Percentiles rank a stretch among this genome's conserved stretches.
phyloP scores from a whole-genome alignment of 148 eudicot species.

The Salicornia ramosissima region DNA sequence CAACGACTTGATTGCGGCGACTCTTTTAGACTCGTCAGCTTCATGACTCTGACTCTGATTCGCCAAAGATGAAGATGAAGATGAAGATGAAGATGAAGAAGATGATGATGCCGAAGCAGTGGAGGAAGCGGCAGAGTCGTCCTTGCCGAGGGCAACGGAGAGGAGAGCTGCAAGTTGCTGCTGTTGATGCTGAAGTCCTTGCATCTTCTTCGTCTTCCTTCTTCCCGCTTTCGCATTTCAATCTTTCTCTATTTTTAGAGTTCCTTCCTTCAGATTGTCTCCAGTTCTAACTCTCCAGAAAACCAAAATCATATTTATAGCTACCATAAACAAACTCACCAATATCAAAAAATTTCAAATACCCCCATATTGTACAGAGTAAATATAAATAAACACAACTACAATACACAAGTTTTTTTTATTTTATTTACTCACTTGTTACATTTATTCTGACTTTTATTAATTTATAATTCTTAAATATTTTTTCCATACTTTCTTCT shows the following conservation, averaged over 20 bases:
- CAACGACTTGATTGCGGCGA: conserved; percentile 62
- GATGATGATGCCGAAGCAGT: conserved; percentile 19
- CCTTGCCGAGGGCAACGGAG: conserved; percentile 29
- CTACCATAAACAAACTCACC: no score
- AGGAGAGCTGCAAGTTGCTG: conserved; percentile 33
- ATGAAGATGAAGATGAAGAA: conserved; percentile 1
- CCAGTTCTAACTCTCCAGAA: no score
- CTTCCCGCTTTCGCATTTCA: conserved; percentile 11
- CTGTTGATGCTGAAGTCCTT: conserved; percentile 81
- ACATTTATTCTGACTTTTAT: no score
- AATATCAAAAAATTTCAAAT: no score
- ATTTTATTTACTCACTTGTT: no score
- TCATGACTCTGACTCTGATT: conserved; percentile 15
- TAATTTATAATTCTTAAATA: no score
- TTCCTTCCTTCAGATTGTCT: no score
- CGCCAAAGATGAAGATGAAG: conserved; percentile 8
- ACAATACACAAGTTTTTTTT: no score
- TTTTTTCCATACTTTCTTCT: no score
- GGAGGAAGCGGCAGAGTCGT: conserved; percentile 23
- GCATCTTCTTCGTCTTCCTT: conserved; percentile 30
- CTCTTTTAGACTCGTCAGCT: conserved; percentile 53
- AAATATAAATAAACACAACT: no score
- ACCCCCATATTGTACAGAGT: no score
- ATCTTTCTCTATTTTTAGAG: not conserved
- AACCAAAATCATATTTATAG: no score